Evolutionary conservation across 495 filamentous ascomycete species (phyloP), one percentile per base, ranked within the genome.

Genomic region (Penicillium turbatum): DNA sequence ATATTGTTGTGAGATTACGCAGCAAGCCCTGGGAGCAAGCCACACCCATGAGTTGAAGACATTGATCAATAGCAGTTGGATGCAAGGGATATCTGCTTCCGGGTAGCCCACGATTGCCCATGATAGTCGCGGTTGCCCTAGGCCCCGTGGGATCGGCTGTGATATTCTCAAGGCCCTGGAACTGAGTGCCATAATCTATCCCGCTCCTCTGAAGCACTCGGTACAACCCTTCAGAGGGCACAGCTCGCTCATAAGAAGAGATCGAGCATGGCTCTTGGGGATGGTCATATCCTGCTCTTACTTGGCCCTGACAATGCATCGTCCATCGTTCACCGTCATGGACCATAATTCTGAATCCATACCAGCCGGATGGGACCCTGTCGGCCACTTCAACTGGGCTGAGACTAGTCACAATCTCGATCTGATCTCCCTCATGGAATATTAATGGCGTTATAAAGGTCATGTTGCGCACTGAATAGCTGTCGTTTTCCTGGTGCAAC

Each of bases 281-380:
- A 6, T 39, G 6, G 8, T 59, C 48, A 8, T 34, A 17, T 2
- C 48, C 56, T 0, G 29, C 15, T 27, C 61, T 38, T 7, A 70
- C 69, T 35, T 73, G 59, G 1, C 77, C 77, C 11, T 51, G 40
- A 26, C 74, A 77, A 46, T 79, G 75, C 29, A 72, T 72, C 0
- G 31, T 70, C 74, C 74, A 79, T 1, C 48, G 39, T 11, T 47
- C 42, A 0, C 65, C 69, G 26, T 73, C 71, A 37, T 62, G 60
- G 0, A 71, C 72, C 21, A 60, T 40, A 17, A 80, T 64, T 3
- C 59, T 54, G 51, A 82, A 82, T 5, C 73, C 64, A 56, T 67
- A 78, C 72, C 71, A 80, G 11, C 60, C 31, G 2, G 66, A 70
- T 36, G 76, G 64, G 0, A 69, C 44, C 0, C 59, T 55, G 21